Conservation (phyloP, 345 rosid species). For the Brassica juncea region DNA sequence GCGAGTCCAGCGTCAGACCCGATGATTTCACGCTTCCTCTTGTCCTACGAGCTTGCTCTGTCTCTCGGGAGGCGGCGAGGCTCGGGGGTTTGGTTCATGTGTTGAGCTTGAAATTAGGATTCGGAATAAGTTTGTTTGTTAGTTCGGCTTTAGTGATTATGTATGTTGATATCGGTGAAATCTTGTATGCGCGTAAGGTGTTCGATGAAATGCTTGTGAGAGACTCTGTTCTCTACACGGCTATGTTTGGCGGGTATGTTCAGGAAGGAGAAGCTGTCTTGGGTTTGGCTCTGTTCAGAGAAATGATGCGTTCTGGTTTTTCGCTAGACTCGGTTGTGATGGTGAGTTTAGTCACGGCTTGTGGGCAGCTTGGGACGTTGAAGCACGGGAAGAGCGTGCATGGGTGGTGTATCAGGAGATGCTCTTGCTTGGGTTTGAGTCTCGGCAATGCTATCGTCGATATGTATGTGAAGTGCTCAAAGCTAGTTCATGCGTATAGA, state of each 20-base stretch:
- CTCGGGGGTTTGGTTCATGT: constrained; percentile 49
- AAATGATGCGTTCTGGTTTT: constrained; percentile 45
- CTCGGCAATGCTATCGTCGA: constrained; percentile 60
- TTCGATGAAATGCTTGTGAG: constrained; percentile 55
- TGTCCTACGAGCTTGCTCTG: constrained; percentile 58
- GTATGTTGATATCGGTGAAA: constrained; percentile 40
- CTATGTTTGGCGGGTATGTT: constrained; percentile 68
- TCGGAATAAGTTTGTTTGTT: constrained; percentile 48
- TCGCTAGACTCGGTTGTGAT: constrained; percentile 60
- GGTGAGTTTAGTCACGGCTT: constrained; percentile 60
- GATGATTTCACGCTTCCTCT: constrained; percentile 69
- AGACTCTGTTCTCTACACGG: constrained; percentile 62
- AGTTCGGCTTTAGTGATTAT: constrained; percentile 54
- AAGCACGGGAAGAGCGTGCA: constrained; percentile 64
- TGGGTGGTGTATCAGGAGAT: constrained; percentile 62
- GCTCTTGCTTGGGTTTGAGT: constrained; percentile 48
- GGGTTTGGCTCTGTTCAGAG: constrained; percentile 49
- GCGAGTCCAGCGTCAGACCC: constrained; percentile 39
- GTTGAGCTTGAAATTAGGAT: constrained; percentile 53
- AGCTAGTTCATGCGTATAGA: constrained; percentile 38
- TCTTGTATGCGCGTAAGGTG: constrained; percentile 46
- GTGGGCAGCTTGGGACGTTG: constrained; percentile 55
- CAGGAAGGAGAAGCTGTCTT: constrained; percentile 52
- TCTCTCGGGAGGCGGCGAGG: constrained; percentile 13
- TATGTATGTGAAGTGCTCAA: constrained; percentile 57